Evolutionary conservation across 768 basidiomycete genomes (phyloP), one percentile per base, ranked within the genome.

Genomic region (Boletellus emodensis): DNA sequence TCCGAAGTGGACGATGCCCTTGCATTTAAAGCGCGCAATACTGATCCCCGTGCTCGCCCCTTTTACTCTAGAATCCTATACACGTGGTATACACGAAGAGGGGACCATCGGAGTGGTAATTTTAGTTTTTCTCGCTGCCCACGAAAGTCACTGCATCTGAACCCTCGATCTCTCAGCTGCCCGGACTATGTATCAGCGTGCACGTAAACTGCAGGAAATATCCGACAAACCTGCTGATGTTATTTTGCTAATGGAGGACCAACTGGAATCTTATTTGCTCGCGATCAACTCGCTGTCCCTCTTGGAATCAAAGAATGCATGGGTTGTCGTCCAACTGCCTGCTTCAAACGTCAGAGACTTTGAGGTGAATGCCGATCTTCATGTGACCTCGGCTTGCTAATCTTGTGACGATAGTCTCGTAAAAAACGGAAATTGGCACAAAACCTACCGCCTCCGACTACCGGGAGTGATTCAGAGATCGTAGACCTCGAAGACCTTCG

Each of bases 1-100:
- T 83, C 85, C 46, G 92, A 95, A 63, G 88, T 98, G 17, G 94
- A 96, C 72, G 83, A 81, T 38, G 83, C 87, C 14, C 74, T 99
- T 37, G 80, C 87, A 17, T 97, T 94, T 75, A 95, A 97, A 67
- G 90, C 93, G 7, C 82, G 94, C 53, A 95, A 97, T 66, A 85
- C 86, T 15, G 91, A 99, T 71, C 93, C 95, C 43, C 81, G 90
- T 39, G 71, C 84, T 35, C 80, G 77, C 34, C 94, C 94, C 0
- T 85, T 83, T 62, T 98, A 95, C 72, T 85, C 92, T 33, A 81
- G 83, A 60, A 90, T 98, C 47, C 71, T 98, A n/a, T 95, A 96
- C 69, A 85, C 91, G 41, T 98, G 93, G 93, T 87, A 93, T 66
- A 80, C 87, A 58, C 77, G 80, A 49, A 77, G 90, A 65, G 89